phyloP scores from a whole-genome alignment of 1,284 basidiomycete genomes.

The Spongiforma sp. region DNA sequence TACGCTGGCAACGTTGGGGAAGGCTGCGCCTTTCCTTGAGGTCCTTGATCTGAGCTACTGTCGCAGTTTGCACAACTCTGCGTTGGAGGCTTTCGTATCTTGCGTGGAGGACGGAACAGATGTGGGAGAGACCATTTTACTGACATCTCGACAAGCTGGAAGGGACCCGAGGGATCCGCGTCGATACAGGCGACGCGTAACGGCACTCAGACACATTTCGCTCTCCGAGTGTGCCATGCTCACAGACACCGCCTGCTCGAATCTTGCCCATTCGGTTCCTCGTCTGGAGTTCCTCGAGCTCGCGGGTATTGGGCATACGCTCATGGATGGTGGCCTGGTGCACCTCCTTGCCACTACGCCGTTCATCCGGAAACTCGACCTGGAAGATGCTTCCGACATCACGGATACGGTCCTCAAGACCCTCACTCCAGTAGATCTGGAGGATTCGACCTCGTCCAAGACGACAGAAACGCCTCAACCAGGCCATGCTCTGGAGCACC shows the following conservation, averaged over 20 bases:
- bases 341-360: conserved; percentile 75
- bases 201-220: conserved; percentile 76
- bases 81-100: conserved; percentile 73
- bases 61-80: conserved; percentile 72
- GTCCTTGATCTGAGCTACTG: conserved; percentile 84
- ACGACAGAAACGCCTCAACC: conserved; percentile 36
- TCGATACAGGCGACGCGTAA: conserved; percentile 66
- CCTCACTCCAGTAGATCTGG: conserved; percentile 57
- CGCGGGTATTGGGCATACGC: conserved; percentile 72
- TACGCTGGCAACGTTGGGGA: conserved; percentile 65
- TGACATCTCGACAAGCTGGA: conserved; percentile 69
- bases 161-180: conserved; percentile 56
- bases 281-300: conserved; percentile 83
- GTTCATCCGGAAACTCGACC: conserved; percentile 75
- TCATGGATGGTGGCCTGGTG: conserved; percentile 76
- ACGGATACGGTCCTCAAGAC: conserved; percentile 72
- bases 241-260: conserved; percentile 75
- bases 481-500: conserved; percentile 73
- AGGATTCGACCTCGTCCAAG: conserved; percentile 6
- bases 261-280: conserved; percentile 77
- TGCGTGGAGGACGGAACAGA: conserved; percentile 47
- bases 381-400: conserved; percentile 83
- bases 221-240: conserved; percentile 79
- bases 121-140: conserved; percentile 46
- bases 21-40: conserved; percentile 72